Percentiles rank a stretch among this genome's conserved stretches.
Conservation (phyloP, 768 basidiomycete species). For the Rhodotorula sphaerocarpa region DNA sequence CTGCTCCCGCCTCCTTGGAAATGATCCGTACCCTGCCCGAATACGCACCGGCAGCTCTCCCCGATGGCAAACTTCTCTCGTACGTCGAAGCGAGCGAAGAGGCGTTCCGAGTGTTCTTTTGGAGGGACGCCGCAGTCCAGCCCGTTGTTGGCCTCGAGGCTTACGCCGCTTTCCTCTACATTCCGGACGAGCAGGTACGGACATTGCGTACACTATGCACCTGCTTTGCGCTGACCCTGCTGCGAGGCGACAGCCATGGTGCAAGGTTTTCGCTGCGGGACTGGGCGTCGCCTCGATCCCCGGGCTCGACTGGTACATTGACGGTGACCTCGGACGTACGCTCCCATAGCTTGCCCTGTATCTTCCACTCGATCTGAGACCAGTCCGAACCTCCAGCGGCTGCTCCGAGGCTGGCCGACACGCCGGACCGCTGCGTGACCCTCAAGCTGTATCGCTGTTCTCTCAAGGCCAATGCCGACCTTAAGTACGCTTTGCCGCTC, state of each 20-base stretch:
- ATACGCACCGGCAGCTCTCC: background rate
- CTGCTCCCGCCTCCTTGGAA: background rate
- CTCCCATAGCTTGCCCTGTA: background rate
- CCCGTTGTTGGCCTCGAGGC: constrained; percentile 2
- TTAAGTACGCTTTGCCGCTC: background rate
- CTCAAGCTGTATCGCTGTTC: background rate
- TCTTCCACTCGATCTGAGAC: too few relatives aligned
- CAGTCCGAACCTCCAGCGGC: background rate
- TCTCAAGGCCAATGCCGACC: background rate
- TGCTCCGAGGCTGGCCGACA: background rate
- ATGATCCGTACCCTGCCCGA: background rate
- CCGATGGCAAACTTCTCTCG: background rate
- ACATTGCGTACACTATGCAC: background rate
- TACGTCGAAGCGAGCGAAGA: background rate
- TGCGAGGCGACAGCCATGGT: background rate
- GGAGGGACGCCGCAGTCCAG: background rate
- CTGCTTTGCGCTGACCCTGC: too few relatives aligned
- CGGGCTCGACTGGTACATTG: constrained; percentile 1
- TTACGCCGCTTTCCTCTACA: background rate
- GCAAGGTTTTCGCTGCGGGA: constrained; percentile 10
- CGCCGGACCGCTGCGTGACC: background rate
- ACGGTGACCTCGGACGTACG: background rate
- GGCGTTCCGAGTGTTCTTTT: background rate
- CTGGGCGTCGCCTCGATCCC: background rate
- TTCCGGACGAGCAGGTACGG: background rate